These are phyloP conservation scores for Eimeria praecox DNA, from an alignment of 169 alveolate species.

Conservation along the genomic window DNA sequence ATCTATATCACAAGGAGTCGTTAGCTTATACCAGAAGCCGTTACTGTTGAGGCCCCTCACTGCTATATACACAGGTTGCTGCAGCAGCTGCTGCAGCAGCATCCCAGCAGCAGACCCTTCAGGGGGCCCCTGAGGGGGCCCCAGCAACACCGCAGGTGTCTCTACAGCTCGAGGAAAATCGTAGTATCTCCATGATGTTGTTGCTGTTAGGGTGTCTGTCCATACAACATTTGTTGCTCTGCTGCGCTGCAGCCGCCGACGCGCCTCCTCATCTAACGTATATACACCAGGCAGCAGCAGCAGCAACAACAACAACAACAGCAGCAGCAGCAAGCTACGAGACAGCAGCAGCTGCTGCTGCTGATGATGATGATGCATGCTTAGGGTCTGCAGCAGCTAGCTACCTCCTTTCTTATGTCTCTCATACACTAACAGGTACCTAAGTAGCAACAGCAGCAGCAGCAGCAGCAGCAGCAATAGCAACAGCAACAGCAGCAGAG, in stretches of 20 bases:
- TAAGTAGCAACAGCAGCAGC: constrained; percentile 8
- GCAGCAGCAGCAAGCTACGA: constrained; percentile 25
- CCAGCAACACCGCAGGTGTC: constrained; percentile 38
- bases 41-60: constrained; percentile 29
- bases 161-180: neutral
- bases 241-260: constrained; percentile 57
- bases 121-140: constrained; percentile 51
- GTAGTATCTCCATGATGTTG: constrained; percentile 12
- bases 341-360: neutral
- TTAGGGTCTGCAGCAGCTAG: neutral
- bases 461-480: constrained; percentile 15
- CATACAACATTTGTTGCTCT: constrained; percentile 6
- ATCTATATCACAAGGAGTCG: constrained; percentile 1
- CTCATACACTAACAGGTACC: neutral
- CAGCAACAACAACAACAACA: constrained; percentile 38
- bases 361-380: neutral
- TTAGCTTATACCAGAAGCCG: constrained; percentile 36
- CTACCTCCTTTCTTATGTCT: neutral
- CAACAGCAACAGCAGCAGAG: constrained; percentile 17
- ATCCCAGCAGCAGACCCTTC: neutral
- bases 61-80: neutral
- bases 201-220: neutral
- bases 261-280: neutral
- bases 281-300: constrained; percentile 5
- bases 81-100: neutral